These are phyloP conservation scores for Micromonas commoda DNA, from an alignment of 139 green algal genomes.

Conservation along the genomic window DNA sequence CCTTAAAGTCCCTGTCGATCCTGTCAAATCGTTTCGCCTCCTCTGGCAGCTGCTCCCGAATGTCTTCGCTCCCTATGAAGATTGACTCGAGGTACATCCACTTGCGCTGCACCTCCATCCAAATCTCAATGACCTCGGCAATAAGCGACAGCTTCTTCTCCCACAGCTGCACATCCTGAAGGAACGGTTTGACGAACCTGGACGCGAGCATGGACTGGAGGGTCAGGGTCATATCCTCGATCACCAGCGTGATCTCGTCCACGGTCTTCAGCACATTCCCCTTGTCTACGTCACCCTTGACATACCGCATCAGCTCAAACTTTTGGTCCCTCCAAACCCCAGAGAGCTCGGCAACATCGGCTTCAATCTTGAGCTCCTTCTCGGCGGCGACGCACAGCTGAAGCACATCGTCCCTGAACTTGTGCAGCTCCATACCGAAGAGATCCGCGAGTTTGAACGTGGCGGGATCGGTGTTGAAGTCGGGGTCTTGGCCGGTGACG, in stretches of 20 bases:
- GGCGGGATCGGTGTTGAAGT: constrained; percentile 70
- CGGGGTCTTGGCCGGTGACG: constrained; percentile 58
- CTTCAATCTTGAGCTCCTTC: constrained; percentile 85
- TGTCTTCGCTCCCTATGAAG: constrained; percentile 75
- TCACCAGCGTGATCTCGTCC: constrained; percentile 68
- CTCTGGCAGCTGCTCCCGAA: constrained; percentile 68
- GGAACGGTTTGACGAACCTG: constrained; percentile 69
- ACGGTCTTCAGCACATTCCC: constrained; percentile 62
- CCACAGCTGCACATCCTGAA: constrained; percentile 63
- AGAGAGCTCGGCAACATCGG: constrained; percentile 69
- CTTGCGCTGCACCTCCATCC: constrained; percentile 68
- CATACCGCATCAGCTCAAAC: constrained; percentile 73
- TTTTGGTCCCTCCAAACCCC: constrained; percentile 70
- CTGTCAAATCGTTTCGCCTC: constrained; percentile 75
- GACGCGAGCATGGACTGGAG: constrained; percentile 80
- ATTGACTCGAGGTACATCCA: constrained; percentile 86
- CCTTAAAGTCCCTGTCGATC: constrained; percentile 68
- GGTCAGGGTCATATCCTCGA: constrained; percentile 80
- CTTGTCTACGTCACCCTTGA: constrained; percentile 52
- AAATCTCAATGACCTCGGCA: constrained; percentile 70
- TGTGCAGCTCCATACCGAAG: constrained; percentile 69
- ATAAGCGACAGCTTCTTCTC: constrained; percentile 72
- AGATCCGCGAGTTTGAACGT: constrained; percentile 76
- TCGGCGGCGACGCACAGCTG: constrained; percentile 61
- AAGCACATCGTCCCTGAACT: constrained; percentile 60